phyloP scores from a whole-genome alignment of 257 asterid genomes.

The Coffea canephora region DNA sequence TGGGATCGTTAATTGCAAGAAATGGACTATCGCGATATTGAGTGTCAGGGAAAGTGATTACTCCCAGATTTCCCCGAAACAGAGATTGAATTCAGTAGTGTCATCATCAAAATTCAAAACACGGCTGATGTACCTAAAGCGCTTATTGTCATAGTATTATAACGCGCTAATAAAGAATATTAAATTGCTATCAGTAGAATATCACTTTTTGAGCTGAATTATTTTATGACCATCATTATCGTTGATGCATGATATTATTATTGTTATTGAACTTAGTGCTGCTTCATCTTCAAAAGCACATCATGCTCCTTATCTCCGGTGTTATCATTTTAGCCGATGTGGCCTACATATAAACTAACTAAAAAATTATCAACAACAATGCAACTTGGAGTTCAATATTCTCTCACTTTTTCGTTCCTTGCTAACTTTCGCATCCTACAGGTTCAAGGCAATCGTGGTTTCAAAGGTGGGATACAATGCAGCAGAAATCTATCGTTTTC shows the following conservation, averaged over 20 bases:
- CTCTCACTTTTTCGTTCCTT: neutral
- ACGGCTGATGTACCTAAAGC: no score
- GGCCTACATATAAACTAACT: no score
- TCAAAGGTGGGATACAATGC: neutral
- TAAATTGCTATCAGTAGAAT: constrained; percentile 14
- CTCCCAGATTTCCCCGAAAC: no score
- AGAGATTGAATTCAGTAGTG: no score
- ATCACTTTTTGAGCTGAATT: constrained; percentile 10
- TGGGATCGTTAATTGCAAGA: no score
- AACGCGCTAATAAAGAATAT: neutral
- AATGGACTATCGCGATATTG: no score
- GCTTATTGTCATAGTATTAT: no score
- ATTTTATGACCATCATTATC: constrained; percentile 12
- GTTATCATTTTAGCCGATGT: neutral
- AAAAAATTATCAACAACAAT: no score
- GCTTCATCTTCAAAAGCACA: constrained; percentile 1
- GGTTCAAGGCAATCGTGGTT: neutral
- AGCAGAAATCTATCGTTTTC: neutral
- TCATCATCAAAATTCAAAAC: no score
- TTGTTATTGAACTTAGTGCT: constrained; percentile 28
- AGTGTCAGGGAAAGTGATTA: no score
- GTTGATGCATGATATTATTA: constrained; percentile 5
- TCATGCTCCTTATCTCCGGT: neutral
- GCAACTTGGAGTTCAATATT: neutral
- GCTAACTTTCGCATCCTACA: neutral